Evolutionary conservation across 2,329 filamentous ascomycete species (phyloP).

Genomic region (Cladosporium velox): DNA sequence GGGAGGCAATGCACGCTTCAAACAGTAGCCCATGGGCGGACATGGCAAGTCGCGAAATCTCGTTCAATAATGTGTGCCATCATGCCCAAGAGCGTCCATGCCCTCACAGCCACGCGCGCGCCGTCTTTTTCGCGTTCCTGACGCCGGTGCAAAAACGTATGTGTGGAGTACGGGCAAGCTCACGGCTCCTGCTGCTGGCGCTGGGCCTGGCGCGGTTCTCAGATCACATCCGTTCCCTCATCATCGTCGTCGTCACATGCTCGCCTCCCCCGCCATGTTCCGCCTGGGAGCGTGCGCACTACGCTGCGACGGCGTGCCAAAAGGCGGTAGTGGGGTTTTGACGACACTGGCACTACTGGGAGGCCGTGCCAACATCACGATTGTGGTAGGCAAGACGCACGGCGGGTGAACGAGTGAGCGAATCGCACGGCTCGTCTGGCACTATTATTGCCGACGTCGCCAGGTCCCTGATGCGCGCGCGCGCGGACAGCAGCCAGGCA

Average conservation of each 20-base stretch:
- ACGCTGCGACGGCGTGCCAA: slow-evolving; percentile 2
- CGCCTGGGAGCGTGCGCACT: background rate
- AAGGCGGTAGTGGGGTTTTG: background rate
- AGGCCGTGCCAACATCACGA: background rate
- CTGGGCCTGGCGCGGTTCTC: background rate
- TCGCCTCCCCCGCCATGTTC: background rate
- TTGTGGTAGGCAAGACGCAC: background rate
- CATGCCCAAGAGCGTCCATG: background rate
- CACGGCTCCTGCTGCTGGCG: slow-evolving; percentile 15
- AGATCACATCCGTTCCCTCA: slow-evolving; percentile 5
- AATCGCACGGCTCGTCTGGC: slow-evolving; percentile 5
- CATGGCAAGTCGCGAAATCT: background rate
- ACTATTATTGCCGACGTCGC: background rate
- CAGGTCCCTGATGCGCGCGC: background rate
- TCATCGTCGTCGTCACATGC: slow-evolving; percentile 11
- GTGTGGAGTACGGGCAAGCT: slow-evolving; percentile 18
- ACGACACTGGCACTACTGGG: background rate
- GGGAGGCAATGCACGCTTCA: slow-evolving; percentile 4
- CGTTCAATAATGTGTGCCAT: background rate
- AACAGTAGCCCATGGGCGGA: background rate
- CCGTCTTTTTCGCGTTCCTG: slow-evolving; percentile 15
- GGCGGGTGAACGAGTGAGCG: background rate
- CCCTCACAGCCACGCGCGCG: slow-evolving; percentile 14
- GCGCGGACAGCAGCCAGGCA: background rate
- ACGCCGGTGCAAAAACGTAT: slow-evolving; percentile 5